Conservation (phyloP, 768 basidiomycete genomes). For the Hortiboletus flavorubellus region DNA sequence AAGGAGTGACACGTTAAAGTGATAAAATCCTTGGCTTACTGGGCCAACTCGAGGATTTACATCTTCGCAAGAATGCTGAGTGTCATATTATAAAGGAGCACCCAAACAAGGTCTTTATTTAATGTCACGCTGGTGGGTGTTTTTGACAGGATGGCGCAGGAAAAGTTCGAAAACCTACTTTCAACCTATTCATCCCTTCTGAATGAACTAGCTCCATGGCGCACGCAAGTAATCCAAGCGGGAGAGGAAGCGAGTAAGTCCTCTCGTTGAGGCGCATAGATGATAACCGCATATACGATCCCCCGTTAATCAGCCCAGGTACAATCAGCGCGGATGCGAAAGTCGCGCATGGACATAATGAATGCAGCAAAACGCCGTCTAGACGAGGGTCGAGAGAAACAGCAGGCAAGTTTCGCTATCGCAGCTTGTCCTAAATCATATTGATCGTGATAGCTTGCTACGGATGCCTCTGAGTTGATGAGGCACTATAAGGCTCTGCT, state of each 20-base stretch:
- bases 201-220: constrained; percentile 32
- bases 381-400: constrained; percentile 38
- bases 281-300: constrained; percentile 2
- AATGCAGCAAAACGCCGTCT: constrained; percentile 31
- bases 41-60: constrained; percentile 22
- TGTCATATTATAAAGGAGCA: constrained; percentile 7
- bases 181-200: constrained; percentile 25
- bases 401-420: constrained; percentile 27
- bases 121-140: neutral
- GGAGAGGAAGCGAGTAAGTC: constrained; percentile 34
- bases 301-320: constrained; percentile 26
- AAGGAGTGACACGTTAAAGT: constrained; percentile 9
- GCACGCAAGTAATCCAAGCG: constrained; percentile 29
- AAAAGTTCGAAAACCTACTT: constrained; percentile 21
- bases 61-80: constrained; percentile 10
- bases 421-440: neutral
- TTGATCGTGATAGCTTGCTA: constrained; percentile 29
- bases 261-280: neutral
- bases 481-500: constrained; percentile 41
- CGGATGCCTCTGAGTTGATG: constrained; percentile 38
- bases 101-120: constrained; percentile 16
- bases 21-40: constrained; percentile 19
- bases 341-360: constrained; percentile 35
- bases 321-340: constrained; percentile 31
- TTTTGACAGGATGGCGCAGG: constrained; percentile 17